Conservation (phyloP, 352 stramenopile genomes). For the Pythium biforme region DNA sequence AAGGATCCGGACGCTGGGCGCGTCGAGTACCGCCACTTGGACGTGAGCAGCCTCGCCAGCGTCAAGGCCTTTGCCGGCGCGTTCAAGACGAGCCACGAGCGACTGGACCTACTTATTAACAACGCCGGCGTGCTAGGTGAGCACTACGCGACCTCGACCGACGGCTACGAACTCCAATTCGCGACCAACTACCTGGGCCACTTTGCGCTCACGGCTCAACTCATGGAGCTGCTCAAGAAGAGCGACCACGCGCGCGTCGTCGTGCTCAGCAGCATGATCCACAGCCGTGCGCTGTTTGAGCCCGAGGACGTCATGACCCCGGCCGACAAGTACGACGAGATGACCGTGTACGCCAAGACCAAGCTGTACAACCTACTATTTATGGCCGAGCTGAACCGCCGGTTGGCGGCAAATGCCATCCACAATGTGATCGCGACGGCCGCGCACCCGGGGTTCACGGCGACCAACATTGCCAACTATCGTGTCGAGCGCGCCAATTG, state of each 20-base stretch:
- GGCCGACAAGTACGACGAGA: slow-evolving; percentile 32
- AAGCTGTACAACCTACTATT: slow-evolving; percentile 61
- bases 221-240: slow-evolving; percentile 28
- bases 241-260: slow-evolving; percentile 31
- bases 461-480: slow-evolving; percentile 28
- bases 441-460: slow-evolving; percentile 38
- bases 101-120: slow-evolving; percentile 35
- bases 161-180: slow-evolving; percentile 22
- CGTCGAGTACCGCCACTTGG: slow-evolving; percentile 24
- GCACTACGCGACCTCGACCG: background rate
- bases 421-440: slow-evolving; percentile 27
- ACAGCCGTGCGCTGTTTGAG: slow-evolving; percentile 32
- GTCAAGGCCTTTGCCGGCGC: slow-evolving; percentile 21
- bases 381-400: slow-evolving; percentile 40
- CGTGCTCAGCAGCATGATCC: slow-evolving; percentile 42
- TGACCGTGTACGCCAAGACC: slow-evolving; percentile 37
- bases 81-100: slow-evolving; percentile 19
- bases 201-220: slow-evolving; percentile 30
- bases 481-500: slow-evolving; percentile 19
- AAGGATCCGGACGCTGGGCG: background rate
- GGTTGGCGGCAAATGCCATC: slow-evolving; percentile 28
- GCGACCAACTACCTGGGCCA: slow-evolving; percentile 29
- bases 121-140: slow-evolving; percentile 23
- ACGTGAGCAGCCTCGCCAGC: slow-evolving; percentile 28
- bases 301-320: slow-evolving; percentile 36